Base-by-base conservation (phyloP, 176 grass and related monocot species). In the Tillandsia leiboldiana region DNA sequence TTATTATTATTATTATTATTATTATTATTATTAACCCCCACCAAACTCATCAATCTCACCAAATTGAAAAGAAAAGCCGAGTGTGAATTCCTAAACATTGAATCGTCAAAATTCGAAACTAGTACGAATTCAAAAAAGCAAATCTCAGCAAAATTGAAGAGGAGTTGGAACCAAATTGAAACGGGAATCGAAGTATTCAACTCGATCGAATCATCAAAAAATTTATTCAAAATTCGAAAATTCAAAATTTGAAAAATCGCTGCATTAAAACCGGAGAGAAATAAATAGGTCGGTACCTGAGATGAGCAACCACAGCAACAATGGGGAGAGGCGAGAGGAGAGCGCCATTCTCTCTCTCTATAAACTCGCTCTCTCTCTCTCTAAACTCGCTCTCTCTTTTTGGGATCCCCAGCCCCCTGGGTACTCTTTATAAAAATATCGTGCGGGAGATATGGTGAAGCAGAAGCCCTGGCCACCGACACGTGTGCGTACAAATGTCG, bases 261-360 rank as follows among this genome's bases (percentile, higher is more conserved):
- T 12, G 51, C 23, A 70, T 53, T 65, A 66, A 17, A 70, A 52
- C 27, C 48, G 49, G 47, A 61, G 15, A 51, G 2, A n/a, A 65
- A 70, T 3, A n/a, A 65, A 70, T 3, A 7, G 48, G 51, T 20
- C 13, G 23, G 53, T 11, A 77, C 91, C 87, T 78, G 81, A 75
- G 72, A 80, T 67, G 63, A 90, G 66, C 50, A 70, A 63, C 53
- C 63, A 80, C 70, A 81, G 48, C 66, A 80, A 69, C 28, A 73
- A 66, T 70, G 80, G 82, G 18, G 51, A 73, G 47, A 68, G 48
- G 64, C 62, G 70, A 74, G 84, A 82, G 20, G 48, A 74, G 48
- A 68, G 28, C 54, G 50, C 51, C 67, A 14, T 42, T 20, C 52
- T 76, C 18, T 33, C 27, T 66, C 64, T 12, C 12, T 58, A 15